These are phyloP conservation scores for Hyphopichia wangnamkhiaoensis DNA, from an alignment of 1,139 yeast genomes.

Conservation along the genomic window DNA sequence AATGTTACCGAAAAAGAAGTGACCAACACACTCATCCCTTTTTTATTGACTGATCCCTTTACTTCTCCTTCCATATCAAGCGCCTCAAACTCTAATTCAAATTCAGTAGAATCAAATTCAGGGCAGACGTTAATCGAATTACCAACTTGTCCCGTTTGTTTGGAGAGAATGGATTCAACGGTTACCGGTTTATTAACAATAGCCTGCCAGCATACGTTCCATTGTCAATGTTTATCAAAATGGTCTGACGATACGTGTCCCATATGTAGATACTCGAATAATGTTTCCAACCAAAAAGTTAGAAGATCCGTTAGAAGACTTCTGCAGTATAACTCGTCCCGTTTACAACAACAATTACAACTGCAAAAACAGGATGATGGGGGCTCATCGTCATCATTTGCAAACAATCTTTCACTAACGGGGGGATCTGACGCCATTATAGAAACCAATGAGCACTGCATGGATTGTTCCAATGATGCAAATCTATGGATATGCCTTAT, in stretches of 20 bases:
- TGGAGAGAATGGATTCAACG: conserved; percentile 84
- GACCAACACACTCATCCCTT: conserved; percentile 52
- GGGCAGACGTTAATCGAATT: conserved; percentile 51
- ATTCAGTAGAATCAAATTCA: conserved; percentile 1
- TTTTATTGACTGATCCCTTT: conserved; percentile 74
- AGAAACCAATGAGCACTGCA: conserved; percentile 29
- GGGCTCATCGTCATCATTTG: background rate
- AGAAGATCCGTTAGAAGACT: conserved; percentile 35
- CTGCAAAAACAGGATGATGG: conserved; percentile 1
- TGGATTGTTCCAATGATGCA: conserved; percentile 31
- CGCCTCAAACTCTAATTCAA: conserved; percentile 1
- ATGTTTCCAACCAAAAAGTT: conserved; percentile 36
- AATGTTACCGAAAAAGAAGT: conserved; percentile 14
- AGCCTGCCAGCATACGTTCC: conserved; percentile 93
- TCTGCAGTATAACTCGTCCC: conserved; percentile 21
- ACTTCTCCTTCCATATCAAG: conserved; percentile 27
- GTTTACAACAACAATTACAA: conserved; percentile 2
- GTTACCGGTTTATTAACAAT: conserved; percentile 83
- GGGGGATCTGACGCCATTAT: background rate
- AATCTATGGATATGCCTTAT: conserved; percentile 48
- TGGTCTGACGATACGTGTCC: conserved; percentile 95
- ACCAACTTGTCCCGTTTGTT: conserved; percentile 93
- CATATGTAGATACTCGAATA: conserved; percentile 78
- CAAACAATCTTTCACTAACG: background rate
- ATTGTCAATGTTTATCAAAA: conserved; percentile 82